Conservation (phyloP, 805 yeast species). For the Wickerhamomyces tratensis region DNA sequence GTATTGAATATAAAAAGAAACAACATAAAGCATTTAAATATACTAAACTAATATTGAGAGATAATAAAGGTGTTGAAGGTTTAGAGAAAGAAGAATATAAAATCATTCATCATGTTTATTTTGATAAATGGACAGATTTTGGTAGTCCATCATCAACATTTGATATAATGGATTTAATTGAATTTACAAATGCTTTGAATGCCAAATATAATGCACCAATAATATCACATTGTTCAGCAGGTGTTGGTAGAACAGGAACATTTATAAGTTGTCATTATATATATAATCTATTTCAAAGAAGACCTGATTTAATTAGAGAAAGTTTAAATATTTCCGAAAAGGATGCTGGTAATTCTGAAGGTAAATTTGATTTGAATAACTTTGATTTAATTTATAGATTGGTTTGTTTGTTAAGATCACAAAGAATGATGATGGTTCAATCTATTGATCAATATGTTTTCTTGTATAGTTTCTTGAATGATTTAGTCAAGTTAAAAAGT, state of each 20-base stretch:
- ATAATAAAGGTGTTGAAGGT: constrained; percentile 13
- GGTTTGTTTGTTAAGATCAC: constrained; percentile 31
- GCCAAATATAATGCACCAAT: constrained; percentile 28
- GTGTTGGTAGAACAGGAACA: constrained; percentile 94
- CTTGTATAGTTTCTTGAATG: constrained; percentile 30
- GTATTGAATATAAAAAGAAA: constrained; percentile 11
- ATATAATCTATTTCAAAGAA: constrained; percentile 11
- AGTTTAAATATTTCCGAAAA: neutral
- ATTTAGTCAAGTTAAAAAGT: neutral
- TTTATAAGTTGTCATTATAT: constrained; percentile 57
- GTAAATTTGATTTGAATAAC: too few species aligned
- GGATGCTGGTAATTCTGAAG: neutral
- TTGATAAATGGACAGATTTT: constrained; percentile 79
- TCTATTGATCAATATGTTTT: constrained; percentile 34
- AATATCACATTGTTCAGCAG: constrained; percentile 89
- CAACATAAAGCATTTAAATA: constrained; percentile 13
- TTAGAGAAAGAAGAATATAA: constrained; percentile 29
- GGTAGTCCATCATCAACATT: constrained; percentile 33
- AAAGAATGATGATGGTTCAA: constrained; percentile 41
- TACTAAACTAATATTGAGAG: constrained; percentile 11
- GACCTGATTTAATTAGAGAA: neutral
- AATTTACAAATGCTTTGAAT: neutral
- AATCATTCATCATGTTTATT: constrained; percentile 53
- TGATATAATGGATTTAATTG: neutral
- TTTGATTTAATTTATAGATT: constrained; percentile 29